Base-by-base conservation (phyloP, 176 grass and related monocot genomes). In the Bolboschoenus planiculmis region DNA sequence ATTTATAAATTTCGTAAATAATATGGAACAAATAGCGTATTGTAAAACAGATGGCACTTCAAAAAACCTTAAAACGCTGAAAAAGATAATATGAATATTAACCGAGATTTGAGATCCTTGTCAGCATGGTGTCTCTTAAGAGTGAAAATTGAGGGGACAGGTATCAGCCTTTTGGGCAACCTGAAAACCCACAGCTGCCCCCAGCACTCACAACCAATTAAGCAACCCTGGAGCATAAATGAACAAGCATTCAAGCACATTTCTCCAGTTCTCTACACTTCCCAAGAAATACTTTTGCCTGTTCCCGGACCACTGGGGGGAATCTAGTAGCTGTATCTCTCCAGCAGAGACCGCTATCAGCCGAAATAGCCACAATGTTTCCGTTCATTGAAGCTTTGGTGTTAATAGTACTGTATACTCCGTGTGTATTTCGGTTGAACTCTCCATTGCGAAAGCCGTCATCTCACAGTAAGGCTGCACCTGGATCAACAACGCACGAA, bases 181-280 rank as follows among this genome's bases (percentile, higher is more conserved):
- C 44, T 51, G 71, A 76, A 50, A 31, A 51, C 71, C 36, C 13
- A 76, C 39, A 76, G 40, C 47, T 73, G 21, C 67, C 7, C 20
- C 21, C 4, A 80, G 20, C 48, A 80, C 56, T 61, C 44, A 24
- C 56, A 46, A 46, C 56, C 33, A 81, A 81, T 62, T 60, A 81
- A 63, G 37, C 26, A 47, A 2, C 36, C 79, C 79, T 8, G n/a
- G 39, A 81, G 79, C 60, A 81, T 81, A 81, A 81, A 81, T 29
- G 59, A 81, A 81, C 78, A 81, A 79, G 27, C 16, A 42, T 81
- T 60, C 21, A 81, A 37, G 39, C 56, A 81, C 79, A 48, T 82
- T 58, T 82, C 39, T 82, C 58, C 56, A 82, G 54, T 82, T 50
- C 56, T 82, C 35, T 50, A n/a, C 39, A 33, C 39, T 63, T 82